Evolutionary conservation across 2,329 filamentous ascomycete species (phyloP), one percentile per base, ranked within the genome.

Genomic region (Arthrobotrys pseudoclavata): DNA sequence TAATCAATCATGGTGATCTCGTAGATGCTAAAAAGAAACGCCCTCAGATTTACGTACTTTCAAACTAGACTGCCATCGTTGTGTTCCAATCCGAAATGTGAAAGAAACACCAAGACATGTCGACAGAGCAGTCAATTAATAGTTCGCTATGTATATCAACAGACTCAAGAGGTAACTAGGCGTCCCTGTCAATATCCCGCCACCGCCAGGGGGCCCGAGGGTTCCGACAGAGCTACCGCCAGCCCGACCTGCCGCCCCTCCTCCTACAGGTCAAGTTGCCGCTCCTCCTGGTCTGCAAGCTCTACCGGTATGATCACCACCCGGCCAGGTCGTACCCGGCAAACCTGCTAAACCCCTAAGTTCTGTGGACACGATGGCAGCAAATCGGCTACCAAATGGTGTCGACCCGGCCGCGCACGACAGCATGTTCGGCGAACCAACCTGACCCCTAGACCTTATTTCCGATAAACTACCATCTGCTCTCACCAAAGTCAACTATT

Each of bases 341-440:
- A 18, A 34, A 22, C 18, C 34, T 6, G 20, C 18, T 26, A 72
- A 34, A n/a, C 15, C 18, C 24, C 40, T 47, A 60, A 9, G 0
- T 22, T 4, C 48, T 24, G n/a, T 22, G 7, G 31, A 20, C 13
- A 18, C 15, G 24, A 34, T 34, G 18, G 26, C 69, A 18, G 37
- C 40, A 10, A 61, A 68, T 22, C 60, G 63, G 34, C 45, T 76
- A 22, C 53, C 71, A 15, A 62, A 50, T 20, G 69, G 53, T n/a
- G 45, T 74, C 40, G 69, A 74, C 42, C 69, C 61, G 37, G 63
- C 34, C 15, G 62, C 70, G 6, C 62, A 67, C 45, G n/a, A 60
- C 15, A 24, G 15, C n/a, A 40, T 67, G 64, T 37, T 67, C 20
- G 29, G 31, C 29, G 55, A 52, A 15, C 61, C 50, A 22, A 52